A percentile compares a stretch with the other conserved stretches of the same genome.
Conservation (phyloP, 2,329 filamentous ascomycete genomes). For the Alternaria infectoria region DNA sequence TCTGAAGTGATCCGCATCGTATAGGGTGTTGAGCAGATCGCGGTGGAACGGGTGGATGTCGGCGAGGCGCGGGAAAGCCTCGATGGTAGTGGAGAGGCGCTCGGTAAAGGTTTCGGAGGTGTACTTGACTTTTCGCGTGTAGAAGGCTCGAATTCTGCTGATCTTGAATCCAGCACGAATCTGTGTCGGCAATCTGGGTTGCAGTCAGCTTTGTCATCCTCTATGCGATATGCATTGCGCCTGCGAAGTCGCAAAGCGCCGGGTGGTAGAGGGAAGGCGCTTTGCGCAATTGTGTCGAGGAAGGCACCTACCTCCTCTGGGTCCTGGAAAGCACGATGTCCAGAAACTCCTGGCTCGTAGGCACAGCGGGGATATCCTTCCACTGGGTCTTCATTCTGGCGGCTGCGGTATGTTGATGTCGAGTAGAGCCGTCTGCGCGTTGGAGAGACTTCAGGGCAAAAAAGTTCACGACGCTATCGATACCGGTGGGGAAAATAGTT, state of each 20-base stretch:
- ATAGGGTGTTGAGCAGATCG: constrained; percentile 92
- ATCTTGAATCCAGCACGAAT: constrained; percentile 97
- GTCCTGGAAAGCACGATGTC: constrained; percentile 90
- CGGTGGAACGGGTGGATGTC: constrained; percentile 96
- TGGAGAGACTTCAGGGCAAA: constrained; percentile 12
- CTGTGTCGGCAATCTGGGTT: constrained; percentile 80
- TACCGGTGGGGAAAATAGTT: constrained; percentile 14
- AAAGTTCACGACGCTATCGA: constrained; percentile 21
- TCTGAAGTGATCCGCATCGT: constrained; percentile 70
- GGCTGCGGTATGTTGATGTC: constrained; percentile 19
- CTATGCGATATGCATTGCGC: constrained; percentile 45
- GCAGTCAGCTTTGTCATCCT: neutral
- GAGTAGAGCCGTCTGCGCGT: constrained; percentile 23
- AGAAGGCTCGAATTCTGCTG: constrained; percentile 92
- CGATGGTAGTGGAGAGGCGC: constrained; percentile 88
- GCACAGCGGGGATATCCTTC: constrained; percentile 80
- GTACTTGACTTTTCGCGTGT: constrained; percentile 93
- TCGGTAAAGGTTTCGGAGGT: constrained; percentile 96
- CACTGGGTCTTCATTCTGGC: constrained; percentile 49
- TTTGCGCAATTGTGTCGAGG: neutral
- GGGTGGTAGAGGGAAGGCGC: constrained; percentile 10
- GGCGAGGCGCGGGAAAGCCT: constrained; percentile 84
- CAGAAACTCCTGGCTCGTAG: constrained; percentile 92
- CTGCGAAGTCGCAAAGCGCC: constrained; percentile 67
- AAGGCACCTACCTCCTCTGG: constrained; percentile 19